Base-by-base conservation (phyloP, 345 rosid species). In the Raphanus raphanistrum region DNA sequence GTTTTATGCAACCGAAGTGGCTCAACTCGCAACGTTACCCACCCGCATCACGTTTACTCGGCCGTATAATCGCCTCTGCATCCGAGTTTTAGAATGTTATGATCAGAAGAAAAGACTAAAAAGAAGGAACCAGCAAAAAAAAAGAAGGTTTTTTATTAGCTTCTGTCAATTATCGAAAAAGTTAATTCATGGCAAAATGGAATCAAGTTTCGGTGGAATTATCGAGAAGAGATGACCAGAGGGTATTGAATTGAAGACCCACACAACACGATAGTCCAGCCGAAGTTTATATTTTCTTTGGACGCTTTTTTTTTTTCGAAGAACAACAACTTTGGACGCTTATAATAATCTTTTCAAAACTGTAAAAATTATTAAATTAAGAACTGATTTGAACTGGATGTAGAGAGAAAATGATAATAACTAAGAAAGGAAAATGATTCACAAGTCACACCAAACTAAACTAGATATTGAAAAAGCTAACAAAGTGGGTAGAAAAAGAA, bases 201-300 rank as follows among this genome's bases (percentile, higher is more conserved):
- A 79, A 73, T 73, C 78, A 70, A 62, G 63, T 68, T 50, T 61
- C 11, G 2, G 41, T 58, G 68, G 81, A 78, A 32, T 29, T 7
- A 72, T 78, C 76, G 54, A 35, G 81, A 72, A 66, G 15, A 4
- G 15, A 4, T 2, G 48, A 48, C 70, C 13, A 52, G 6, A 25
- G 15, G 41, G 12, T 35, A 64, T 35, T 35, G 12, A 57, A 25
- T 6, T 31, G 12, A 57, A 25, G 33, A 59, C 16, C 15, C 15
- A 57, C 5, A 26, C 63, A 0, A 59, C 0, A 36, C 66, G 12
- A 13, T 28, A 8, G 67, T 32, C 10, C 25, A 25, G 81, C 67
- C 61, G 67, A 6, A 43, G 31, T 41, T 35, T 43, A 12, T 9
- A n/a, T 41, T 0, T 9, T 35, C 25, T 6, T 65, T 31, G 45